phyloP scores from a whole-genome alignment of 106 monocot species.

The Dendrobium nobile region DNA sequence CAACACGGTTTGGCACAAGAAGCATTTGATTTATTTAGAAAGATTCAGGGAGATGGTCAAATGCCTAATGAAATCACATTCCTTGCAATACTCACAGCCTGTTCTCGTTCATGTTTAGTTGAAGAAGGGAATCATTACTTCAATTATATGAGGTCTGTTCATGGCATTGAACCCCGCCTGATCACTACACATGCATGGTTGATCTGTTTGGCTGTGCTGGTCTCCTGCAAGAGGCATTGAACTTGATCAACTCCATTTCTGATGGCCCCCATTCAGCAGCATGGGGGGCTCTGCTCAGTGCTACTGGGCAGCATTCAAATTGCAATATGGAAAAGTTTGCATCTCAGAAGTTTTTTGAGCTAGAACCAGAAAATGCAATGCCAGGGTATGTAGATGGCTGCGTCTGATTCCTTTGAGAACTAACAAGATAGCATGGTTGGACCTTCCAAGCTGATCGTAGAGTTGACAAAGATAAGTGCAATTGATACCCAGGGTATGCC shows the following conservation, averaged over 20 bases:
- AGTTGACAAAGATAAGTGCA: no score
- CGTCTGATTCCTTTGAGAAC: no score
- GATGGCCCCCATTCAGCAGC: constrained; percentile 18
- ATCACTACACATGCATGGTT: constrained; percentile 41
- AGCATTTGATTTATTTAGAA: constrained; percentile 25
- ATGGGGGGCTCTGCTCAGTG: constrained; percentile 50
- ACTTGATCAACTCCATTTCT: constrained; percentile 28
- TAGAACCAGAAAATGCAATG: constrained; percentile 37
- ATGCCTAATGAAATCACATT: constrained; percentile 29
- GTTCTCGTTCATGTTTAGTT: constrained; percentile 31
- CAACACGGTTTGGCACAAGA: constrained; percentile 35
- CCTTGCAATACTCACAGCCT: constrained; percentile 27
- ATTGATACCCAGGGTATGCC: no score
- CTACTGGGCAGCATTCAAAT: constrained; percentile 31
- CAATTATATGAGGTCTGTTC: constrained; percentile 19
- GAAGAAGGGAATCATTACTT: constrained; percentile 29
- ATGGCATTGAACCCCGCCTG: constrained; percentile 23
- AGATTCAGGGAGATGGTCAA: constrained; percentile 6
- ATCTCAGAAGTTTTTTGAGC: constrained; percentile 25
- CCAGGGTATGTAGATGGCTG: no score
- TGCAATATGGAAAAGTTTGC: constrained; percentile 27
- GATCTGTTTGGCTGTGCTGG: constrained; percentile 36
- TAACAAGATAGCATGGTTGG: no score
- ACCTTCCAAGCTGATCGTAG: no score
- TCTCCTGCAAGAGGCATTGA: constrained; percentile 19